Base-by-base conservation (phyloP, 1,284 basidiomycete species). In the Moniliella sp. region DNA sequence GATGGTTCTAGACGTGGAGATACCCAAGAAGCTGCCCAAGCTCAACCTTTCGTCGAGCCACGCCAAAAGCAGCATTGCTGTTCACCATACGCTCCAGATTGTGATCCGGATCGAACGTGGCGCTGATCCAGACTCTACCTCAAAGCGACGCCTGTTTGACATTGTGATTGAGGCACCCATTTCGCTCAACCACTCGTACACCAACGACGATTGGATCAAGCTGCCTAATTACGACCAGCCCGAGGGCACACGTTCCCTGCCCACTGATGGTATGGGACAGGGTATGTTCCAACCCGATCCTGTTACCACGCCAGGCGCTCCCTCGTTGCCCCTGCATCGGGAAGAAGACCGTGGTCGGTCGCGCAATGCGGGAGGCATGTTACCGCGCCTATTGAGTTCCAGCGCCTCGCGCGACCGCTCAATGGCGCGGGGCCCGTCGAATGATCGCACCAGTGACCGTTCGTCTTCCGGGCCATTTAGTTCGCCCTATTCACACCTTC, bases 131-230 rank as follows among this genome's bases (percentile, higher is more conserved):
- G n/a, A n/a, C n/a, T n/a, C n/a, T n/a, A n/a, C n/a, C n/a, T 18
- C n/a, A 15, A 17, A 25, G n/a, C 25, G 15, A 9, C 13, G 39
- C 29, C 42, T 60, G 15, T 84, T 78, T 62, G 86, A 93, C 61
- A 83, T 94, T 46, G 75, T 84, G 31, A 74, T 94, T 35, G 78
- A 81, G 50, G 72, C 72, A 0, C 79, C 80, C 0, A 67, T 84
- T 16, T 65, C 76, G 63, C 26, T 56, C 18, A 46, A 28, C 15
- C 43, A 41, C 34, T 44, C 48, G 11, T 50, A 56, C 27, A 56
- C 55, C 2, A 46, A 50, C 3, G 38, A 40, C 13, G 50, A 53
- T 17, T 57, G 48, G 50, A 43, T 50, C 5, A 41, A 37, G 7
- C 39, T 57, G 23, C 55, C 55, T 9, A 50, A 46, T 37, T 57